phyloP scores from a whole-genome alignment of 148 eudicot genomes.

The Vaccinium darrowii region DNA sequence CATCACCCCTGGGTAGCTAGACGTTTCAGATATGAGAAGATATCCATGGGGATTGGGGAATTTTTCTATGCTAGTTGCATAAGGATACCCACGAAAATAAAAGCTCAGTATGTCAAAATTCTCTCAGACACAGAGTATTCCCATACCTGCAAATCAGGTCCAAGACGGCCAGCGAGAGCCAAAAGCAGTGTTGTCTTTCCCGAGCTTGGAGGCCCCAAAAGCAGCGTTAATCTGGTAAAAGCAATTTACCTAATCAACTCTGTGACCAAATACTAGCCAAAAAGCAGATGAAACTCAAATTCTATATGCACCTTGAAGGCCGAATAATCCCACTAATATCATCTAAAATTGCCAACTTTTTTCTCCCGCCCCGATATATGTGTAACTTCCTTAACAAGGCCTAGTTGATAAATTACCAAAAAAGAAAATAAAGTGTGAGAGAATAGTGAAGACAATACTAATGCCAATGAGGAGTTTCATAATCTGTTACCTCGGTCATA shows the following conservation, averaged over 20 bases:
- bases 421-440: slow-evolving; percentile 1
- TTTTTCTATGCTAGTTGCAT: not conserved
- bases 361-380: slow-evolving; percentile 55
- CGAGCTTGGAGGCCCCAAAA: slow-evolving; percentile 95
- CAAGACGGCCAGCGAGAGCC: slow-evolving; percentile 94
- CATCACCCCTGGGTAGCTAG: not conserved
- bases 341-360: slow-evolving; percentile 76
- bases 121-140: slow-evolving; percentile 16
- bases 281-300: not conserved
- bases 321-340: slow-evolving; percentile 79
- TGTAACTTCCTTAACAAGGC: slow-evolving; percentile 73
- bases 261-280: not conserved
- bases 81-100: not conserved
- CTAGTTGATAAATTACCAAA: slow-evolving; percentile 38
- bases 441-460: not conserved
- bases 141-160: slow-evolving; percentile 73
- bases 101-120: slow-evolving; percentile 1
- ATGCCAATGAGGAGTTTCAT: not conserved
- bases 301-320: slow-evolving; percentile 70
- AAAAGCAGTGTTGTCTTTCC: slow-evolving; percentile 86
- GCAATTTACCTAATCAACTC: slow-evolving; percentile 11
- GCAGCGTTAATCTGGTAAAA: slow-evolving; percentile 67
- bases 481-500: slow-evolving; percentile 72
- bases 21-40: not conserved
- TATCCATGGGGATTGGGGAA: slow-evolving; percentile 1